phyloP scores from a whole-genome alignment of 2,329 filamentous ascomycete genomes.

The Alternaria hordeiaustralica region DNA sequence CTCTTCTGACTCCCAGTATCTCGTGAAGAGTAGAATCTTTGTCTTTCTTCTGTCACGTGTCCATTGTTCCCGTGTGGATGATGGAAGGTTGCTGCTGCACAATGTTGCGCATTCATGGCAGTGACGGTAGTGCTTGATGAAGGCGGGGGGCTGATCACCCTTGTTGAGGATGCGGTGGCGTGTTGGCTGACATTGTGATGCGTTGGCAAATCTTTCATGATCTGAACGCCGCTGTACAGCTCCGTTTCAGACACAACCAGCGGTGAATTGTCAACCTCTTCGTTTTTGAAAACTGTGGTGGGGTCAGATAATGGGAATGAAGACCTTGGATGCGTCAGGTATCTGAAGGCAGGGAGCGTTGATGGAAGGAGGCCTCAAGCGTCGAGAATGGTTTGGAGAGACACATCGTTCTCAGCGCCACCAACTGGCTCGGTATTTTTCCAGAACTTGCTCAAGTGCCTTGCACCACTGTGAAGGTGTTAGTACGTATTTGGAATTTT shows the following conservation, averaged over 20 bases:
- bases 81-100: slow-evolving; percentile 13
- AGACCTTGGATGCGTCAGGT: neutral
- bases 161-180: slow-evolving; percentile 1
- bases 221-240: slow-evolving; percentile 4
- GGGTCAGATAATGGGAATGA: no score
- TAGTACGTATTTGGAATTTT: slow-evolving; percentile 1
- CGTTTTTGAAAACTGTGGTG: neutral
- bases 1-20: slow-evolving; percentile 10
- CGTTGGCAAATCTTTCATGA: slow-evolving; percentile 16
- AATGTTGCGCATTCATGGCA: slow-evolving; percentile 16
- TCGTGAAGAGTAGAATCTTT: slow-evolving; percentile 31
- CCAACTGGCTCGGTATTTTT: slow-evolving; percentile 73
- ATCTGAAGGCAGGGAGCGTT: neutral
- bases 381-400: slow-evolving; percentile 65
- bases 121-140: neutral
- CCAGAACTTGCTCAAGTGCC: slow-evolving; percentile 87
- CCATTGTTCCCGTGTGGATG: slow-evolving; percentile 21
- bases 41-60: slow-evolving; percentile 25
- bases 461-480: slow-evolving; percentile 60
- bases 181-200: slow-evolving; percentile 15
- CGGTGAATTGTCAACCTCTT: neutral
- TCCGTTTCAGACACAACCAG: slow-evolving; percentile 6
- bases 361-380: slow-evolving; percentile 21
- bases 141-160: neutral
- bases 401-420: slow-evolving; percentile 52